Evolutionary conservation across 768 basidiomycete species (phyloP).

Genomic region (Strobilomyces confusus): DNA sequence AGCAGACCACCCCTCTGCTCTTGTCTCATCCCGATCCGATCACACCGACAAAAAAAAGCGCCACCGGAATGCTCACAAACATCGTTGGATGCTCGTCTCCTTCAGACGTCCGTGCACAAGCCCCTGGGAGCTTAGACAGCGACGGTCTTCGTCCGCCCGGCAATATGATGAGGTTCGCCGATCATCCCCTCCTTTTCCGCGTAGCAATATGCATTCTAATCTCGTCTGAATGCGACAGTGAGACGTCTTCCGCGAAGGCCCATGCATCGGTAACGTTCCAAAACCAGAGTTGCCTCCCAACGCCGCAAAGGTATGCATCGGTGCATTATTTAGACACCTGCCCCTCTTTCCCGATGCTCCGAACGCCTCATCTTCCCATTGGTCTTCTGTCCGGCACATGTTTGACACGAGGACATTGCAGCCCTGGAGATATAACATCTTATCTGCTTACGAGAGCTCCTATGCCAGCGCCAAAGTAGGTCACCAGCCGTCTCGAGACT

Average conservation of each 20-base stretch:
- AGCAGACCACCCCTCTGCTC: not conserved
- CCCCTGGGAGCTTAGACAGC: conserved; percentile 13
- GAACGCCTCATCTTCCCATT: not conserved
- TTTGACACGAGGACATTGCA: conserved; percentile 18
- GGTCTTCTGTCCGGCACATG: not conserved
- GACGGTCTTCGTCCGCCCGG: conserved; percentile 4
- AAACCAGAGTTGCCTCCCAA: conserved; percentile 27
- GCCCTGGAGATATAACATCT: conserved; percentile 32
- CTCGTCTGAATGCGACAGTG: conserved; percentile 1
- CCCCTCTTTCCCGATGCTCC: not conserved
- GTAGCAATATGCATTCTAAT: conserved; percentile 1
- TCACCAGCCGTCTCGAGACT: not conserved
- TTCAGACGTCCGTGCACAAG: conserved; percentile 11
- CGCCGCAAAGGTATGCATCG: conserved; percentile 27
- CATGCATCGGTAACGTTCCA: conserved; percentile 6
- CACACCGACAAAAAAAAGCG: conserved; percentile 11
- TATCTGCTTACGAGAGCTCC: conserved; percentile 26
- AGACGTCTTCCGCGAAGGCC: conserved; percentile 1
- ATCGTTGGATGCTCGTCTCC: conserved; percentile 15
- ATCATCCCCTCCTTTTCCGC: not conserved
- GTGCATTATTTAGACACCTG: not conserved
- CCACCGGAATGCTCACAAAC: conserved; percentile 9
- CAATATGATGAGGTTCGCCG: conserved; percentile 13
- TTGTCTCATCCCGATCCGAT: conserved; percentile 7
- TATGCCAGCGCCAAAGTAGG: conserved; percentile 19